Evolutionary conservation across 1,139 yeast genomes (phyloP), one percentile per base, ranked within the genome.

Genomic region (Geotrichum reessii): DNA sequence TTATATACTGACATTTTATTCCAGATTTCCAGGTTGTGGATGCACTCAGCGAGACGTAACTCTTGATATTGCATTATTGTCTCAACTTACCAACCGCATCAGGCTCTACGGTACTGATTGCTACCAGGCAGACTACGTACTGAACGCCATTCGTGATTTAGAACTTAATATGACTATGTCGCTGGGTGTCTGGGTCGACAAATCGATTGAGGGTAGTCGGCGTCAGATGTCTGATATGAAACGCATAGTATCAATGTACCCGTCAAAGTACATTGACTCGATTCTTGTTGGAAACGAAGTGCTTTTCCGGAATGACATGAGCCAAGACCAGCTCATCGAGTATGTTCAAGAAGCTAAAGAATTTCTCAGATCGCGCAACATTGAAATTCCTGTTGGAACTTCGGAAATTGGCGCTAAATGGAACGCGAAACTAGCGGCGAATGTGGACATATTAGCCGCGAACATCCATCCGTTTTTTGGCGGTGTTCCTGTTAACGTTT

Each of bases 381-480:
- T 37, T 71, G 74, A 58, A 11, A 68, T 82, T 19, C 82, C 81
- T 1, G 78, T 83, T 3, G 87, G 86, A 0, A 81, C 85, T 0
- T 76, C 82, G 3, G 85, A 83, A 62, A 68, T 82, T 62, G 86
- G 85, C 12, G 74, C 82, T 0, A 69, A 74, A 68, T 63, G 68
- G 72, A 50, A 72, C 68, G 17, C 63, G 75, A 61, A 61, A 48
- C 58, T 71, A 56, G 69, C 67, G 2, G 58, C 71, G n/a, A 75
- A 75, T 48, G 73, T 83, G 14, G 89, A 85, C 64, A 70, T 85
- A 8, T 69, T 83, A 44, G 91, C 90, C 0, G 83, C 84, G 3
- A 85, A 84, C 66, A 75, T 84, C 7, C 88, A 84, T 69, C 91
- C 91, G 2, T 85, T 85, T 63, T 84, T 85, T 70, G 82, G 84